Base-by-base conservation (phyloP, 2,329 filamentous ascomycete species). In the Epichloe aotearoae region DNA sequence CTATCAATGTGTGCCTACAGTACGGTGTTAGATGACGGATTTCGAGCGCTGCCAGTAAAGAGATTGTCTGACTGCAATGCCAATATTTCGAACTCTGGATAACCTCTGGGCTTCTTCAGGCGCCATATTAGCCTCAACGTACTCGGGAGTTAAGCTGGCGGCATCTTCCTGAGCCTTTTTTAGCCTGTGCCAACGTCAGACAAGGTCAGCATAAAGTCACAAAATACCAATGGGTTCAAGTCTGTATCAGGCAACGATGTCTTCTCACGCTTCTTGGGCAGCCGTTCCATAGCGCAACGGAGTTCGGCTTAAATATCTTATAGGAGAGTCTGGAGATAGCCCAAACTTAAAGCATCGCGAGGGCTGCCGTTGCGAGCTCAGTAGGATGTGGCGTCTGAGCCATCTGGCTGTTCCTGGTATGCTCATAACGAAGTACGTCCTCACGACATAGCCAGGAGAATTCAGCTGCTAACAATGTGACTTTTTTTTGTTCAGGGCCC, bases 1-100 rank as follows among this genome's bases (percentile, higher is more conserved):
- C 88, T 95, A 73, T 98, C 93, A 66, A 98, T 98, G 67, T 98
- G 93, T 58, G 93, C 93, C 84, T 89, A 59, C 51, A 41, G 37
- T 8, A 50, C 20, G 26, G 20, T 34, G 46, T 65, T 52, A 62
- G 46, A 34, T 44, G 23, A 5, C 15, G 4, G 23, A 50, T 49
- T 44, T 17, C 51, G 53, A 69, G 23, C 4, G 19, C 26, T 19
- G 7, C 12, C 2, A 36, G 26, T 17, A 19, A 12, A 33, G 10
- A 15, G 3, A 26, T 20, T 38, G 2, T n/a, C 46, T 49, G 80
- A 89, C 86, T 62, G 93, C 93, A 73, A 98, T 98, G 71, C 93
- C 93, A 68, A 98, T 98, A 68, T 98, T 98, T 57, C 93, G 82
- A 53, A 97, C 86, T 70, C 79, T 82, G 49, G 84, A 80, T 56